phyloP scores from a whole-genome alignment of 768 basidiomycete genomes.

The Pleurotus sapidus region DNA sequence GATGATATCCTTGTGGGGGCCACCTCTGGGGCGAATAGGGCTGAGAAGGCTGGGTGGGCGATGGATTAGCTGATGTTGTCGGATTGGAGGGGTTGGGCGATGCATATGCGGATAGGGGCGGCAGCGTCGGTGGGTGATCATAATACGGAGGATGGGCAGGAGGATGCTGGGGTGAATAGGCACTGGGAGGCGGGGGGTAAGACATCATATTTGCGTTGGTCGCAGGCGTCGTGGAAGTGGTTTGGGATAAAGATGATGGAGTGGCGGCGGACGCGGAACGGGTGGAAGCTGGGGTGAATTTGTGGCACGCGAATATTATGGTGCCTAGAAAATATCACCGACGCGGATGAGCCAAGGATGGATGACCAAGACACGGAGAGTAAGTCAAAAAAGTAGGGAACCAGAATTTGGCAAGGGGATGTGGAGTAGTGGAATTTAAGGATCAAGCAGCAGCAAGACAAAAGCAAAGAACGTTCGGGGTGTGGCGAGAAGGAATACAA shows the following conservation, averaged over 20 bases:
- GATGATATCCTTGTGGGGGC: constrained; percentile 26
- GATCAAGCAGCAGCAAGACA: no score
- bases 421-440: background rate
- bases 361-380: constrained; percentile 18
- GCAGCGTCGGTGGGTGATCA: constrained; percentile 38
- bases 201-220: background rate
- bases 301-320: constrained; percentile 75
- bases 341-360: no score
- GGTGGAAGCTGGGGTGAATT: constrained; percentile 47
- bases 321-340: constrained; percentile 42
- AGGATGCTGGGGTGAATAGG: constrained; percentile 14
- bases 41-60: constrained; percentile 24
- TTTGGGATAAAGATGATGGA: constrained; percentile 30
- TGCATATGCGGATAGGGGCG: constrained; percentile 33
- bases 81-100: constrained; percentile 27
- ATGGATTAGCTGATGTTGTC: constrained; percentile 26
- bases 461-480: no score
- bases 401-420: constrained; percentile 5
- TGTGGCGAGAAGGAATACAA: no score
- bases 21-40: constrained; percentile 41
- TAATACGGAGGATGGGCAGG: constrained; percentile 38
- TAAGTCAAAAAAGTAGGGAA: constrained; percentile 11
- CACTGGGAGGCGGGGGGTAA: background rate
- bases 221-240: background rate
- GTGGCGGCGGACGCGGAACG: constrained; percentile 33